These are phyloP conservation scores for Clathrus columnatus DNA, from an alignment of 768 basidiomycete genomes.

Conservation along the genomic window DNA sequence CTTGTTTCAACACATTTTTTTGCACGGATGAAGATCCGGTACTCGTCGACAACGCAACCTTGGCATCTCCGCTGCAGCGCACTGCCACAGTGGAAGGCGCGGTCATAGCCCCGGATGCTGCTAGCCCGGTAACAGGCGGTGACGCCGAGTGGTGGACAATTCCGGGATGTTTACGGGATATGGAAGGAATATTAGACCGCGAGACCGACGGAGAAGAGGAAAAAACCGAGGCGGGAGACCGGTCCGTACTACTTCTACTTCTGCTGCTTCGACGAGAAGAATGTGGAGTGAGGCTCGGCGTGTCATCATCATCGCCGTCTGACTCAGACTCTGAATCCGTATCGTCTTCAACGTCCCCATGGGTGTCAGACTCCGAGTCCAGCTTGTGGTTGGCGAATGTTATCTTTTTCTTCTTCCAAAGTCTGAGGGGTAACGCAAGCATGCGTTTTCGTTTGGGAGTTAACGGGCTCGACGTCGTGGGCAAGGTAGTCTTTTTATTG, in stretches of 20 bases:
- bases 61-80: neutral
- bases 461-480: neutral
- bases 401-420: neutral
- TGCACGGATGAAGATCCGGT: neutral
- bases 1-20: neutral
- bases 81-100: neutral
- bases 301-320: neutral
- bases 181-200: slow-evolving; percentile 7
- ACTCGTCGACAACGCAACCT: neutral
- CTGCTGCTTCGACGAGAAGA: neutral
- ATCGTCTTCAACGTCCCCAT: neutral
- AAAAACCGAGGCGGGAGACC: neutral
- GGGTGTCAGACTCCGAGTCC: neutral
- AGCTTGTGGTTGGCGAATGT: neutral
- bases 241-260: neutral
- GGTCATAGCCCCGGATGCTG: neutral
- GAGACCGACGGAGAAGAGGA: neutral
- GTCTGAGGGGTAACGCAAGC: neutral
- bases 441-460: neutral
- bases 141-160: neutral
- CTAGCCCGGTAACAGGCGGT: neutral
- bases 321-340: neutral
- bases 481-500: neutral
- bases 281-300: neutral
- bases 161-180: neutral